These are phyloP conservation scores for Anethum foeniculum DNA, from an alignment of 140 eudicot species.

Conservation along the genomic window DNA sequence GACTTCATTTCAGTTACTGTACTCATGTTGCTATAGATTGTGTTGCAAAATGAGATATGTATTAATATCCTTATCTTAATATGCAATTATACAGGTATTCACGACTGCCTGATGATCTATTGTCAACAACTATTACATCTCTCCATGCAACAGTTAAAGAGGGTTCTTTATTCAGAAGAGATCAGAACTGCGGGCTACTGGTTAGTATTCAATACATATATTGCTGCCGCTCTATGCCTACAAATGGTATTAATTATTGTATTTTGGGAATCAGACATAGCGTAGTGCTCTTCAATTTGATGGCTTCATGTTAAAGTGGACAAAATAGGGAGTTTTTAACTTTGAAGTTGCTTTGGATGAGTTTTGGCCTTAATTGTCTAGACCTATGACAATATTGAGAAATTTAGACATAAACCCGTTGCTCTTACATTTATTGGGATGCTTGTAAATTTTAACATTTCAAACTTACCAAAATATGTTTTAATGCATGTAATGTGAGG, in stretches of 20 bases:
- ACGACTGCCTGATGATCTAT: conserved; percentile 77
- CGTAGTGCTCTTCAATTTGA: not conserved
- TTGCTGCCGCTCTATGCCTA: conserved; percentile 1
- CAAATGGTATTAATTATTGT: not conserved
- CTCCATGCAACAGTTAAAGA: conserved; percentile 55
- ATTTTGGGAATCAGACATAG: not conserved
- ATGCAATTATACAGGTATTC: conserved; percentile 47
- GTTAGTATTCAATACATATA: conserved; percentile 36
- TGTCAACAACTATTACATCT: conserved; percentile 54
- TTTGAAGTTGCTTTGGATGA: not conserved
- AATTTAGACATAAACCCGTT: not conserved
- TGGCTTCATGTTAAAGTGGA: not conserved
- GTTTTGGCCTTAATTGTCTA: not conserved
- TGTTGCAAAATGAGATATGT: not conserved
- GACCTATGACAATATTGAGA: not conserved
- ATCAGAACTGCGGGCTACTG: conserved; percentile 56
- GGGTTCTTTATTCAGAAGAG: conserved; percentile 47
- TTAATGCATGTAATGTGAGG: not conserved
- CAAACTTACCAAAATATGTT: not conserved
- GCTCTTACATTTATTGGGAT: not conserved
- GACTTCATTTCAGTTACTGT: not conserved
- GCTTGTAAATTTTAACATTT: not conserved
- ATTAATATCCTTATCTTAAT: not conserved
- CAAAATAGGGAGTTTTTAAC: not conserved
- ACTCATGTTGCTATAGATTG: not conserved